Evolutionary conservation across 208 protist genomes (phyloP), one percentile per base, ranked within the genome.

Genomic region (Crithidia expoeki): DNA sequence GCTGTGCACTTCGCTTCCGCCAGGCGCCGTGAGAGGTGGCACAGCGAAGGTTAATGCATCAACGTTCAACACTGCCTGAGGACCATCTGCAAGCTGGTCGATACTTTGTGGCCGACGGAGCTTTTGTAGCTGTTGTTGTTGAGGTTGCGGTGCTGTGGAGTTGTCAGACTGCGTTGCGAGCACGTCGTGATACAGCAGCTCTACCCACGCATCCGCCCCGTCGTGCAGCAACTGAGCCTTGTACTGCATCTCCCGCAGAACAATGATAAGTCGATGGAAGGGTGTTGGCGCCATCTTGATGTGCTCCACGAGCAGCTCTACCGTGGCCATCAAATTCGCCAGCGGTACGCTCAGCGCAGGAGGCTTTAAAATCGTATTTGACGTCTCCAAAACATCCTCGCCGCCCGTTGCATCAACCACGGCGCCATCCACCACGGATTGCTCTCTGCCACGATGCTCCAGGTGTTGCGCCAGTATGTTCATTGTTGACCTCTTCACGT

Each of bases 121-220:
- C n/a, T n/a, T n/a, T n/a, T 32, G 38, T 11, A 9, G 59, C 42
- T 33, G 32, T 17, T n/a, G 21, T 25, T 16, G 34, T 40, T 23
- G 53, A 4, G 7, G 53, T 33, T 44, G 53, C 53, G 23, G 9
- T 1, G 38, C n/a, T 9, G 32, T 23, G 6, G 38, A 14, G 32
- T 49, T 62, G 57, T 40, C 62, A 3, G 62, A 17, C 28, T 47
- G 61, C 25, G 58, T n/a, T 10, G 36, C 25, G 30, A 76, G 71
- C 17, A 51, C 62, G 9, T 76, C 71, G 53, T 56, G 71, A 46
- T 76, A 76, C 1, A 76, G 62, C 19, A 34, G 12, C 63, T 76
- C 71, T 55, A 76, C 61, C 71, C 71, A 76, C 36, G 71, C 71
- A 7, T 69, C 71, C 2, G 71, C 71, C 1, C 71, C 71, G 19